phyloP scores from a whole-genome alignment of 257 asterid genomes.

The Solanum appendiculatum region DNA sequence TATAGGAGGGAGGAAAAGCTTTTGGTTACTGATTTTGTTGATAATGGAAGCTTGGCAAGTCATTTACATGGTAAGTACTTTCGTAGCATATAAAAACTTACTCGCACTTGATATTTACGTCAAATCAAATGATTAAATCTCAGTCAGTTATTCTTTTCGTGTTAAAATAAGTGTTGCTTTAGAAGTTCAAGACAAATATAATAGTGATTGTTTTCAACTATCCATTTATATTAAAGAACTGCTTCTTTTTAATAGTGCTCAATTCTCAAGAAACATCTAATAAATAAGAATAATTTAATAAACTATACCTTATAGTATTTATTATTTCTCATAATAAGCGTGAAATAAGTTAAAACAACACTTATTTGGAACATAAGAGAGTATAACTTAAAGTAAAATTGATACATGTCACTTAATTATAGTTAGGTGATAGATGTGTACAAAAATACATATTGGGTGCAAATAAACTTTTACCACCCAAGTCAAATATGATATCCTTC shows the following conservation, averaged over 20 bases:
- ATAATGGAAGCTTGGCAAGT: constrained; percentile 58
- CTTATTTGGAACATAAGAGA: neutral
- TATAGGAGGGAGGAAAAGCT: constrained; percentile 59
- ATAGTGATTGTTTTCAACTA: no score
- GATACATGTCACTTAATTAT: neutral
- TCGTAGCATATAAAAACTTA: neutral
- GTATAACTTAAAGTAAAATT: neutral
- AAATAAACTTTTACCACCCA: neutral
- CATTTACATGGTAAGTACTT: constrained; percentile 49
- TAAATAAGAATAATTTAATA: neutral
- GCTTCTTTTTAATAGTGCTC: neutral
- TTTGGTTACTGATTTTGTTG: constrained; percentile 35
- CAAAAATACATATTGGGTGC: neutral
- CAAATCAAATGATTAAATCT: no score
- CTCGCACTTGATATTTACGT: neutral
- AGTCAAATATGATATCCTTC: neutral
- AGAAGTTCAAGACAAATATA: neutral
- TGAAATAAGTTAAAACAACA: no score
- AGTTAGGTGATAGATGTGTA: neutral
- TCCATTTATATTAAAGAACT: neutral
- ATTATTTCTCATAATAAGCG: no score
- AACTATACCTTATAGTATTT: neutral
- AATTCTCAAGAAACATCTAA: no score
- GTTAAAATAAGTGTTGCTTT: neutral
- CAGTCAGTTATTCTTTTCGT: neutral